A percentile compares a stretch with the other conserved stretches of the same genome.
phyloP scores from a whole-genome alignment of 305 asterid genomes.

The Fraxinus albicans region DNA sequence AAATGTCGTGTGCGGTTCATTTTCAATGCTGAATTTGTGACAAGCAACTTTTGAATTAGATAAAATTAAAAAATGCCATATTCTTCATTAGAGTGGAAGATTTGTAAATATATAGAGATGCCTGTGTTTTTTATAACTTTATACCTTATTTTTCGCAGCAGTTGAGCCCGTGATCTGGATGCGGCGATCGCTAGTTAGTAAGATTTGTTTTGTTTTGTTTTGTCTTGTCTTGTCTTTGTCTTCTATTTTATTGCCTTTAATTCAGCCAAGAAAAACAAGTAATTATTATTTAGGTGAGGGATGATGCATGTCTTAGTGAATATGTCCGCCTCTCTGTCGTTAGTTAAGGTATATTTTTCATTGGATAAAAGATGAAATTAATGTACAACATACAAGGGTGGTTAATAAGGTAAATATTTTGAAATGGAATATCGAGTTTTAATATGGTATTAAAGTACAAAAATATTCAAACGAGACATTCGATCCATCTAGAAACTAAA shows the following conservation, averaged over 20 bases:
- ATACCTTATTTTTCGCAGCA: background rate
- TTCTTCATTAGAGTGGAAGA: background rate
- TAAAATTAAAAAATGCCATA: background rate
- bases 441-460: background rate
- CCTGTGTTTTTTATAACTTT: constrained; percentile 17
- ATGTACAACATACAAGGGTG: background rate
- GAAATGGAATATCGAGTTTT: background rate
- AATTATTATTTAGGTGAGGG: background rate
- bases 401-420: too few relatives aligned
- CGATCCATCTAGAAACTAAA: background rate
- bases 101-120: background rate
- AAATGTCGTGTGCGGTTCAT: background rate
- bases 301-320: background rate
- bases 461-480: background rate
- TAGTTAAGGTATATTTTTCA: background rate
- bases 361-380: background rate
- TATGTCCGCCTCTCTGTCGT: background rate
- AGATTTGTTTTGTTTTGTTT: background rate
- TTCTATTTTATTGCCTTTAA: background rate
- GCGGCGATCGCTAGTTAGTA: constrained; percentile 40
- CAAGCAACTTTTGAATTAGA: too few relatives aligned
- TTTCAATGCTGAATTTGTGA: background rate
- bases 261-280: background rate
- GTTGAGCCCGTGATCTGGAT: constrained; percentile 33
- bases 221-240: background rate